These are phyloP conservation scores for Allium sativum DNA, from an alignment of 106 monocot genomes.

Conservation along the genomic window DNA sequence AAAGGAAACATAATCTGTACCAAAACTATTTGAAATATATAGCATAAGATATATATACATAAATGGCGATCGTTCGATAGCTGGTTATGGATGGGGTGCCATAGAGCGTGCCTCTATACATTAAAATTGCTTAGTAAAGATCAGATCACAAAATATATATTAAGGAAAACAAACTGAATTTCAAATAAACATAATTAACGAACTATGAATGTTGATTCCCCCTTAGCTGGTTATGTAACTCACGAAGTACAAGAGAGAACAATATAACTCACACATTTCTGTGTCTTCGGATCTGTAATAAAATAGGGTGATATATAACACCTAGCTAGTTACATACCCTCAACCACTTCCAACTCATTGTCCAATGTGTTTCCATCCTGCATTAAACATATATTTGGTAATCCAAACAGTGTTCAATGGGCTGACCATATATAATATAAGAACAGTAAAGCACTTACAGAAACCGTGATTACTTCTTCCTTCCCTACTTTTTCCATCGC, in stretches of 20 bases:
- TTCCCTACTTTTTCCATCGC: constrained; percentile 91
- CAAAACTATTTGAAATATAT: too few species aligned
- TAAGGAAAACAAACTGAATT: neutral
- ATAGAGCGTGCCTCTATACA: neutral
- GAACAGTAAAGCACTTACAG: constrained; percentile 25
- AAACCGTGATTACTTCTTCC: constrained; percentile 66
- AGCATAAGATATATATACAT: too few species aligned
- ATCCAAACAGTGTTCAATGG: neutral
- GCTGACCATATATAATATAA: neutral
- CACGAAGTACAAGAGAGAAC: neutral
- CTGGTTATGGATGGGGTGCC: neutral
- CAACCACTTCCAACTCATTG: constrained; percentile 77
- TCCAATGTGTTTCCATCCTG: constrained; percentile 85
- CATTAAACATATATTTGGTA: constrained; percentile 1
- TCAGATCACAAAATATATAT: neutral
- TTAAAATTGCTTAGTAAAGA: neutral
- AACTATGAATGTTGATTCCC: too few species aligned
- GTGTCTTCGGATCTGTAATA: constrained; percentile 64
- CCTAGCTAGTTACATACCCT: constrained; percentile 83
- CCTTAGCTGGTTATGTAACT: too few species aligned
- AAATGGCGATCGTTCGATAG: too few species aligned
- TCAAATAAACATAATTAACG: too few species aligned
- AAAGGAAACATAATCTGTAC: too few species aligned
- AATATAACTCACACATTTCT: constrained; percentile 72
- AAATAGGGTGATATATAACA: constrained; percentile 92